These are phyloP conservation scores for Marasmius tenuissimus DNA, from an alignment of 1,284 basidiomycete species.

Conservation along the genomic window DNA sequence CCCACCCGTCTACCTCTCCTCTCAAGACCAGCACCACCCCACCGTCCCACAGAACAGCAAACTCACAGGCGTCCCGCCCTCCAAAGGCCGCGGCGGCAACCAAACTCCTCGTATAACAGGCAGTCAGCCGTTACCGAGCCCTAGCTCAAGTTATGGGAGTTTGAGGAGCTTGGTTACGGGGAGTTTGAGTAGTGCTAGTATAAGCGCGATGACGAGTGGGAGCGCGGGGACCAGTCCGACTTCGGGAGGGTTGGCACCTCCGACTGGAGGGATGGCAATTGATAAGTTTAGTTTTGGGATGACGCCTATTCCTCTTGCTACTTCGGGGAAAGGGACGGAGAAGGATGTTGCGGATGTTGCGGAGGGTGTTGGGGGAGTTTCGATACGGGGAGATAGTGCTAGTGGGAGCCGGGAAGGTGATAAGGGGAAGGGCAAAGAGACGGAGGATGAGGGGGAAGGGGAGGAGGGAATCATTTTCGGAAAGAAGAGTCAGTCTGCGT, in stretches of 20 bases:
- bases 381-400: neutral
- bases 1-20: neutral
- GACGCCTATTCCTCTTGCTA: neutral
- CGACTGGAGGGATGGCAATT: neutral
- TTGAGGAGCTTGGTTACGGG: neutral
- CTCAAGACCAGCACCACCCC: neutral
- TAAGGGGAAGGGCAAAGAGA: neutral
- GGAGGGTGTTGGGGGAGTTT: neutral
- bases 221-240: no score
- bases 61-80: constrained; percentile 94
- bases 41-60: neutral
- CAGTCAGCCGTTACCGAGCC: constrained; percentile 87
- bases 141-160: constrained; percentile 24
- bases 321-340: neutral
- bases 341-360: neutral
- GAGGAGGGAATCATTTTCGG: neutral
- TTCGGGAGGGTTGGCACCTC: neutral
- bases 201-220: neutral
- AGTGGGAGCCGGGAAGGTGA: neutral
- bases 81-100: constrained; percentile 93
- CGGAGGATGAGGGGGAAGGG: neutral
- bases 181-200: neutral
- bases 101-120: constrained; percentile 98
- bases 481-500: neutral
- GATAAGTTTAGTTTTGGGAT: neutral